Base-by-base conservation (phyloP, 176 grass and related monocot genomes). In the Hordeum marinum region DNA sequence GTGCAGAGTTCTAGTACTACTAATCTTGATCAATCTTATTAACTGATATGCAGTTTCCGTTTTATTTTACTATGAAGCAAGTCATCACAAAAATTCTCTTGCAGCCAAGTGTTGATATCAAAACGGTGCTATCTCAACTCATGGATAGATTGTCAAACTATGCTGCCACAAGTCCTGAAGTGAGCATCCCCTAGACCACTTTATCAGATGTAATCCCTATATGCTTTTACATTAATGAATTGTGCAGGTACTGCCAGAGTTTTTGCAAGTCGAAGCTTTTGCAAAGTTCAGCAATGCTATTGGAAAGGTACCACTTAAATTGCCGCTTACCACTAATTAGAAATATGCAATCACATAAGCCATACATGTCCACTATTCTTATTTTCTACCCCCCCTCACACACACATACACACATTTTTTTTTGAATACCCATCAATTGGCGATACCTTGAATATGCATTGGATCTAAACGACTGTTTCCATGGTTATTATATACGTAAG, bases 181-280 rank as follows among this genome's bases (percentile, higher is more conserved):
- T 99, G 87, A 89, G 88, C 67, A 82, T 79, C 84, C 29, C 8
- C 35, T 41, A 15, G 27, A 83, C 70, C 61, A 61, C 58, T 83
- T 63, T 6, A 65, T 52, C 11, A 46, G 17, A 5, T 65, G 61
- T 75, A 35, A 68, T 87, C 83, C 82, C 11, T 68, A 82, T 13
- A 57, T 66, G 35, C 63, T 72, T 86, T 85, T 85, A 91, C 80
- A 86, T 92, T 82, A 73, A 89, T 87, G 41, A 81, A 69, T 78
- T 78, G 26, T 94, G 90, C 88, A 99, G 93, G 88, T 99, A 74
- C 87, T 99, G 36, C 93, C 93, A 81, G 96, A 99, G 72, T 94
- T 99, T 66, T 89, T 96, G 76, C 93, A 98, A 98, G 96, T 98
- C 34, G 96, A 98, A 98, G 91, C 96, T 83, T 98, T 96, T 95